Evolutionary conservation across 495 filamentous ascomycete species (phyloP), one percentile per base, ranked within the genome.

Genomic region (Hyaloscypha bicolor): DNA sequence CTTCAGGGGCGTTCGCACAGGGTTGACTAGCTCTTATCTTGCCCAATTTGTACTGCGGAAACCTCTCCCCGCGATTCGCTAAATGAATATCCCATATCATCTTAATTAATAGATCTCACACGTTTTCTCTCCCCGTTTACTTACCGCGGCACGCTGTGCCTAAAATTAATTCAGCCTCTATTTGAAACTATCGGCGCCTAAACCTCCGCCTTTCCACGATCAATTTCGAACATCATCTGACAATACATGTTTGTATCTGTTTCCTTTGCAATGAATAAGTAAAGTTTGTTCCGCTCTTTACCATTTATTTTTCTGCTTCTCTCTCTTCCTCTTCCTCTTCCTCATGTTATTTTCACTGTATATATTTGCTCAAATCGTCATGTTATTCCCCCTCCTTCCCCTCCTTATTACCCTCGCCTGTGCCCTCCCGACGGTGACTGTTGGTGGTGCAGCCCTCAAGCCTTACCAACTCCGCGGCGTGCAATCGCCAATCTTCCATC

Each of bases 381-480:
- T 55, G 52, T 22, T 42, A 6, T 33, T 31, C 31, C 29, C 58
- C 22, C 16, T 66, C 55, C 53, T 69, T 37, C 67, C 66, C 29
- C 30, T 56, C 33, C 29, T 62, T 51, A 16, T 65, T 33, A 31
- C 63, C 6, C 39, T 63, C 31, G 16, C 59, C 16, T 35, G 16
- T 8, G 58, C 35, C 9, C 63, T 61, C 37, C 63, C 68, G 8
- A 32, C 61, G 19, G n/a, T 21, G n/a, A 53, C 48, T 11, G 31
- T 33, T 21, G 12, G 21, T 19, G 56, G 55, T 8, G 52, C 55
- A 33, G 51, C 61, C 67, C 57, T 74, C 22, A 79, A 81, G 64
- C 79, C 79, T 6, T 78, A 78, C 67, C 76, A 80, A 69, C 79
- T 82, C 58, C 80, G 81, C 29, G 78, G 73, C 58, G 78, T 81